Conservation (phyloP, 176 grass and related monocot genomes). For the Triticum dicoccoides region DNA sequence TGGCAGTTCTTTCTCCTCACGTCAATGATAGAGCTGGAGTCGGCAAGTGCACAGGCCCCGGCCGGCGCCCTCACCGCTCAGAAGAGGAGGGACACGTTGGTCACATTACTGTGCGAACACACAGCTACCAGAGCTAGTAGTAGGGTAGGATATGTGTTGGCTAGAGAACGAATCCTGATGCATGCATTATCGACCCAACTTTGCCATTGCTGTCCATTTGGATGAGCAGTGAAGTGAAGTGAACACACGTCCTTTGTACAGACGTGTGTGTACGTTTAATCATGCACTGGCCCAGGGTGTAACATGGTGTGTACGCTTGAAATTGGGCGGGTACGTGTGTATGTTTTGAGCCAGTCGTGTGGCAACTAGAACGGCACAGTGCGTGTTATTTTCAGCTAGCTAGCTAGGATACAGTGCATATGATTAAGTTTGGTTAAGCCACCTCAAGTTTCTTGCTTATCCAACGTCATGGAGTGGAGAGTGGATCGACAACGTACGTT, state of each 20-base stretch:
- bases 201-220: not conserved
- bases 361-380: not conserved
- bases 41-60: not conserved
- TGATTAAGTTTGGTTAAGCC: not conserved
- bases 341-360: not conserved
- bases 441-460: constrained; percentile 17
- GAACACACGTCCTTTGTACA: not conserved
- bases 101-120: constrained; percentile 21
- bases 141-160: too few relatives aligned
- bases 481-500: not conserved
- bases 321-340: not conserved
- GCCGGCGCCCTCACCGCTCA: not conserved
- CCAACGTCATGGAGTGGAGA: not conserved
- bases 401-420: not conserved
- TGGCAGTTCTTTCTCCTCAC: not conserved
- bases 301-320: constrained; percentile 27
- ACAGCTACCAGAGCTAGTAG: not conserved
- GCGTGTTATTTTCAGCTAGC: not conserved
- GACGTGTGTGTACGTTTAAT: not conserved
- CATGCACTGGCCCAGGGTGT: not conserved
- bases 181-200: not conserved
- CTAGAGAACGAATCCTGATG: not conserved
- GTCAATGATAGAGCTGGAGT: not conserved
- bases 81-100: constrained; percentile 4
- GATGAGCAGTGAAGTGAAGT: not conserved